phyloP scores from a whole-genome alignment of 345 rosid species.

The Arabis alpina region DNA sequence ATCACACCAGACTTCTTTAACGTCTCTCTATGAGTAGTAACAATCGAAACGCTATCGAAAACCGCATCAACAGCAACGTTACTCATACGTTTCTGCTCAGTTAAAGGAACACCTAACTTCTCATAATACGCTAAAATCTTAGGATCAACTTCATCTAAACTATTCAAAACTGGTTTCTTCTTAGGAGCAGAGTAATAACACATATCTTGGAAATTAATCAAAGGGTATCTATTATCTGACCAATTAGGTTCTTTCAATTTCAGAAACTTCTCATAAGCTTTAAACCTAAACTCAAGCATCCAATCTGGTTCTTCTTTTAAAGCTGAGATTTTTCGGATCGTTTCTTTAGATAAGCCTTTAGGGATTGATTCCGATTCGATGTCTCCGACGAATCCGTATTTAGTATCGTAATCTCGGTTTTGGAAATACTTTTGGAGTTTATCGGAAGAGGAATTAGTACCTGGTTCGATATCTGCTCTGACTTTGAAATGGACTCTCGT shows the following conservation, averaged over 20 bases:
- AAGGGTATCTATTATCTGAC: constrained; percentile 82
- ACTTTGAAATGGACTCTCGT: constrained; percentile 35
- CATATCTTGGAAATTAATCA: constrained; percentile 76
- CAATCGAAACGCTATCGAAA: constrained; percentile 89
- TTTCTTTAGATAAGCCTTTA: constrained; percentile 78
- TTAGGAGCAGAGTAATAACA: constrained; percentile 94
- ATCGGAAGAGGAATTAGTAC: constrained; percentile 48
- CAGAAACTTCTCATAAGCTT: constrained; percentile 77
- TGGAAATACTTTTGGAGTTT: constrained; percentile 72
- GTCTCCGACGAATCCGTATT: constrained; percentile 73
- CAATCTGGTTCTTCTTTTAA: constrained; percentile 86
- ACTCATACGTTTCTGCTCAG: constrained; percentile 72
- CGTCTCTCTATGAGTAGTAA: constrained; percentile 83
- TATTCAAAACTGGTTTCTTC: constrained; percentile 76
- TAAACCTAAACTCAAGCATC: constrained; percentile 83
- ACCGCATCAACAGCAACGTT: constrained; percentile 96
- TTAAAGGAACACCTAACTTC: constrained; percentile 71
- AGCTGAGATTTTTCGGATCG: constrained; percentile 63
- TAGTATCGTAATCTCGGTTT: constrained; percentile 70
- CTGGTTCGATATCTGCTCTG: constrained; percentile 60
- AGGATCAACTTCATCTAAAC: constrained; percentile 91
- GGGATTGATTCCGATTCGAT: constrained; percentile 82
- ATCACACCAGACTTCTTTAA: constrained; percentile 78
- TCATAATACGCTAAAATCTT: constrained; percentile 75
- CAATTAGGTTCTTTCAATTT: constrained; percentile 75